Percentiles rank a stretch among this genome's conserved stretches.
These are phyloP conservation scores for Priceomyces carsonii DNA, from an alignment of 805 yeast species.

Conservation along the genomic window DNA sequence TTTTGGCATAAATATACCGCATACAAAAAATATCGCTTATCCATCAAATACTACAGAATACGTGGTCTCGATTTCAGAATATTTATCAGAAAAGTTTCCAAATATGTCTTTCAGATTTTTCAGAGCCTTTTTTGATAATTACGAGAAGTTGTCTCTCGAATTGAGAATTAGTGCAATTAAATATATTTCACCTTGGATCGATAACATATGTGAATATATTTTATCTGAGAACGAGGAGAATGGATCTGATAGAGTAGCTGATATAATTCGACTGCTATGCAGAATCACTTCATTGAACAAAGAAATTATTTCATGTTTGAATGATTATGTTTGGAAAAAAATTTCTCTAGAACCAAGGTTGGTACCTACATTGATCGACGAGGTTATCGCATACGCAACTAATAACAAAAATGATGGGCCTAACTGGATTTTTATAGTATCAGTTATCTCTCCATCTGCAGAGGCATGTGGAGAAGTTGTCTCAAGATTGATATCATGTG, in stretches of 20 bases:
- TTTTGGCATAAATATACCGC: constrained; percentile 56
- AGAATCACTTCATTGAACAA: constrained; percentile 53
- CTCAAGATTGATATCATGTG: constrained; percentile 53
- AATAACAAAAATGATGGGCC: constrained; percentile 77
- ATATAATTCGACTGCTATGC: constrained; percentile 62
- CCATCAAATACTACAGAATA: constrained; percentile 69
- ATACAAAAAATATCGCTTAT: constrained; percentile 60
- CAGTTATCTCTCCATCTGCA: constrained; percentile 72
- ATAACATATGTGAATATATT: constrained; percentile 60
- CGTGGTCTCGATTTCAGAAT: constrained; percentile 54
- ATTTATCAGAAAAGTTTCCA: constrained; percentile 59
- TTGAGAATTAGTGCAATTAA: constrained; percentile 45
- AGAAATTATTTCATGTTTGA: constrained; percentile 51
- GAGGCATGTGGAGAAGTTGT: constrained; percentile 70
- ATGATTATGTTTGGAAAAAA: constrained; percentile 66
- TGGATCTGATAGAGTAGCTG: constrained; percentile 63
- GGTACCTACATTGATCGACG: constrained; percentile 63
- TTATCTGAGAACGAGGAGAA: constrained; percentile 52
- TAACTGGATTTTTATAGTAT: constrained; percentile 62
- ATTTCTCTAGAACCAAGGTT: constrained; percentile 63
- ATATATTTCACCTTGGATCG: constrained; percentile 74
- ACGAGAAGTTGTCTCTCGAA: constrained; percentile 36
- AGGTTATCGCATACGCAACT: constrained; percentile 69
- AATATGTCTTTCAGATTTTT: constrained; percentile 62
- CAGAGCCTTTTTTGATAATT: constrained; percentile 46